Evolutionary conservation across 176 grass and related monocot genomes (phyloP).

Genomic region (Aegilops bicornis): DNA sequence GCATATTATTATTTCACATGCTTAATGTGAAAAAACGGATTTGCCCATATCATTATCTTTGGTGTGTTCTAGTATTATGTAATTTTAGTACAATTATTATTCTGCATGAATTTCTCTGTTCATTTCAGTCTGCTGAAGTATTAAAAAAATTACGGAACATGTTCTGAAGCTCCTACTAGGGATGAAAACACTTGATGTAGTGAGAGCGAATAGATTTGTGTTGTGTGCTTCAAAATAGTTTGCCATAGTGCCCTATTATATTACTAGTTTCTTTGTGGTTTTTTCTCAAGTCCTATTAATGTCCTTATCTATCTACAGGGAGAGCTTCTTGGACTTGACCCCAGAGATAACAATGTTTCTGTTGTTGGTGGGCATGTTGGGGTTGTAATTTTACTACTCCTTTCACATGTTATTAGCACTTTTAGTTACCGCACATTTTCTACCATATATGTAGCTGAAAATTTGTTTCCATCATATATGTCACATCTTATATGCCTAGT

Average conservation of each 20-base stretch:
- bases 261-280: background rate
- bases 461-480: background rate
- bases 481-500: no score
- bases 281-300: constrained; percentile 19
- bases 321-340: constrained; percentile 62
- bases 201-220: constrained; percentile 95
- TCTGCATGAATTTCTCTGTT: no score
- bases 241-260: background rate
- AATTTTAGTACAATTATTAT: no score
- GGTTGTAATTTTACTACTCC: constrained; percentile 74
- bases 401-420: constrained; percentile 58
- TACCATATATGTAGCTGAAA: background rate
- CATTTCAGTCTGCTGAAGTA: constrained; percentile 37
- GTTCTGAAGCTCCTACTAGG: constrained; percentile 71
- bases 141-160: constrained; percentile 82
- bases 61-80: no score
- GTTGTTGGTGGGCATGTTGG: constrained; percentile 83
- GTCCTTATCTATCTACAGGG: constrained; percentile 38
- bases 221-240: constrained; percentile 29
- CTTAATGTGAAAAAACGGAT: no score
- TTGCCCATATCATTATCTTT: no score
- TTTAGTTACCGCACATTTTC: background rate
- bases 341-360: constrained; percentile 72
- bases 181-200: constrained; percentile 87
- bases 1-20: no score